Evolutionary conservation across 192 early-diverging fungal genomes (phyloP), one percentile per base, ranked within the genome.

Genomic region (Coemansia furcata): DNA sequence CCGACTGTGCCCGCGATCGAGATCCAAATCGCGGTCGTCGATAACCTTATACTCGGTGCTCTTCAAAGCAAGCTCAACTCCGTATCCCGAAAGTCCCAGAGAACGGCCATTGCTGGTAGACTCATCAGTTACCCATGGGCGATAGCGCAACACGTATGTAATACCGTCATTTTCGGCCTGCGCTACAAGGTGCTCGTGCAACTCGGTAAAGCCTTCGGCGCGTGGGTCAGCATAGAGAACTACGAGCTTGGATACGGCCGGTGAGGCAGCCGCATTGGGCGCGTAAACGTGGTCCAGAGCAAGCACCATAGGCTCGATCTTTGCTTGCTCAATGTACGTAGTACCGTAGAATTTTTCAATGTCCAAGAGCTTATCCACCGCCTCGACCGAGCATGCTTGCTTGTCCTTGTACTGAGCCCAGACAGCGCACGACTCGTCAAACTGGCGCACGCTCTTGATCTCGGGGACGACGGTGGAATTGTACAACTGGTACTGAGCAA

Each of bases 21-120:
- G 12, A 15, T 54, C 63, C 10, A 80, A 44, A 46, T 90, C 85
- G 23, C 96, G 89, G 76, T 99, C 97, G 67, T 99, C 97, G 42
- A 91, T 90, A 19, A 95, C 95, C 75, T 93, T 91, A 82, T 99
- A 99, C 71, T 99, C 98, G 8, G 94, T 95, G 59, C 87, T 97
- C 80, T 99, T 99, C n/a, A 99, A 67, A 12, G 88, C 91, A 40
- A 99, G 84, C 73, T 95, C 95, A 9, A 95, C 94, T 3, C 95
- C 95, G 64, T 97, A 99, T 62, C 98, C 98, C 11, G 89, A 75
- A 30, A 99, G 76, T 11, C 83, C 68, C 23, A 95, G 42, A n/a
- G 42, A 3, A 44, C 55, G 10, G 29, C 52, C 23, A 26, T 52
- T 32, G 11, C 29, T 5, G 2, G 21, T 0, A 11, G 17, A 11